Conservation (phyloP, 345 rosid species). For the Citrus medica region DNA sequence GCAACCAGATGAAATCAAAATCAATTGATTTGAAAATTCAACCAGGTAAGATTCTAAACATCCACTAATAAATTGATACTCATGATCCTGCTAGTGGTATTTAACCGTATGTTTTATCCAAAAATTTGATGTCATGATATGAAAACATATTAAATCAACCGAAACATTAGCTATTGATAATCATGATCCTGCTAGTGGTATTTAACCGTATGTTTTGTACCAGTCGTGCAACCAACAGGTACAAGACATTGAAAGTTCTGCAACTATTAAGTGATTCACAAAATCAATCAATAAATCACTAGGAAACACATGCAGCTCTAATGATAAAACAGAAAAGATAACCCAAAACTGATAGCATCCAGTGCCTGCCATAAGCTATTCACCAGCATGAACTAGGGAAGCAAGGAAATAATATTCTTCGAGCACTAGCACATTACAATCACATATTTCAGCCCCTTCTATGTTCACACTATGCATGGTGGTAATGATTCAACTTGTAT, state of each 20-base stretch:
- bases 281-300: background rate
- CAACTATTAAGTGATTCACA: background rate
- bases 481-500: slow-evolving; percentile 81
- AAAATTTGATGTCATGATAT: background rate
- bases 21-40: background rate
- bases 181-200: no score
- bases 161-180: background rate
- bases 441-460: background rate
- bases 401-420: background rate
- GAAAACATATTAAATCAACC: background rate
- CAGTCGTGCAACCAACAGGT: background rate
- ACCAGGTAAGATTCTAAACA: background rate
- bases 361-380: background rate
- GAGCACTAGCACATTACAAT: background rate
- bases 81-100: background rate
- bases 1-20: background rate
- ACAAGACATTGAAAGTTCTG: background rate
- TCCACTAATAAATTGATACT: background rate
- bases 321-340: background rate
- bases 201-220: no score
- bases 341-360: background rate
- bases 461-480: slow-evolving; percentile 48
- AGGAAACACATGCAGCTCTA: background rate
- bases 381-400: background rate
- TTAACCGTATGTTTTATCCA: background rate